Evolutionary conservation across 805 yeast species (phyloP).

Genomic region (Cyberlindnera japonica): DNA sequence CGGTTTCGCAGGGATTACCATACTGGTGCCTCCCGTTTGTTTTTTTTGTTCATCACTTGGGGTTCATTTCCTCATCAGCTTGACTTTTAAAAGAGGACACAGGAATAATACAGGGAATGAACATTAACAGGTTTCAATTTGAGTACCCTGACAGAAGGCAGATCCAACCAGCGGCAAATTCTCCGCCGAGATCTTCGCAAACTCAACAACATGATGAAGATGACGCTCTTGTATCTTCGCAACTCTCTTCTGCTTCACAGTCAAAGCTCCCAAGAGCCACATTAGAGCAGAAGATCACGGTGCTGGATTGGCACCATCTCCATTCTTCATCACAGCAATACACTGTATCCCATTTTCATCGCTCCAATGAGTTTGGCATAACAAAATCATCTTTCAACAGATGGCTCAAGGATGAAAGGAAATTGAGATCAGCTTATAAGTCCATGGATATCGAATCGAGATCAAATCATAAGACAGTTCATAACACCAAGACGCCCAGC

Average conservation of each 20-base stretch:
- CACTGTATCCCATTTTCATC: slow-evolving; percentile 33
- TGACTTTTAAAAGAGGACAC: no score
- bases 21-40: neutral
- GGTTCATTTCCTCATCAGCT: no score
- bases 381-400: slow-evolving; percentile 38
- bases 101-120: no score
- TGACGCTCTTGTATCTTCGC: slow-evolving; percentile 8
- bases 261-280: slow-evolving; percentile 8
- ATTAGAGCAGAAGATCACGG: slow-evolving; percentile 10
- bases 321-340: slow-evolving; percentile 33
- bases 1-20: slow-evolving; percentile 9
- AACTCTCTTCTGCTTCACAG: slow-evolving; percentile 9
- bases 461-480: slow-evolving; percentile 14
- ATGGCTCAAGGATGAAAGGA: slow-evolving; percentile 35
- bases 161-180: no score
- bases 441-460: slow-evolving; percentile 26
- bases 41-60: neutral
- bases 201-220: neutral
- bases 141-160: no score
- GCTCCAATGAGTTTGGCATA: slow-evolving; percentile 31
- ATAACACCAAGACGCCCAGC: slow-evolving; percentile 29
- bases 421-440: slow-evolving; percentile 29
- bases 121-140: neutral
- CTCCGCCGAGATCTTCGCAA: no score
- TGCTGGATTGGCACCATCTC: slow-evolving; percentile 30